These are phyloP conservation scores for Crepidotus sp. DNA, from an alignment of 1,284 basidiomycete species.

Conservation along the genomic window DNA sequence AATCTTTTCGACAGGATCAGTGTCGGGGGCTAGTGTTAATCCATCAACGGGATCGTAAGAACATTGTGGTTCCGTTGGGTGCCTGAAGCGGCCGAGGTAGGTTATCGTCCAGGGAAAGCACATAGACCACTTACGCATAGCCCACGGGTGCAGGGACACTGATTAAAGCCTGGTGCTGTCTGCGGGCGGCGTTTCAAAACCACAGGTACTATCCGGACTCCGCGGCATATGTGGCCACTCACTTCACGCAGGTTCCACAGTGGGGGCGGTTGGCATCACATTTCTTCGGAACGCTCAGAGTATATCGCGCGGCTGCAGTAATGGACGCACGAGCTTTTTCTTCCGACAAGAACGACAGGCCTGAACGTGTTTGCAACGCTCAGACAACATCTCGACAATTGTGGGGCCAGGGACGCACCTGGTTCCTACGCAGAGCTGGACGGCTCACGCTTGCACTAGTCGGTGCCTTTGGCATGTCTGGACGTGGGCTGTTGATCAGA, in stretches of 20 bases:
- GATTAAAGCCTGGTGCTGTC: slow-evolving; percentile 71
- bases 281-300: slow-evolving; percentile 42
- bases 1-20: slow-evolving; percentile 68
- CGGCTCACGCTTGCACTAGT: slow-evolving; percentile 30
- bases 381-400: neutral
- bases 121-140: slow-evolving; percentile 50
- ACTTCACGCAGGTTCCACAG: slow-evolving; percentile 77
- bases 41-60: slow-evolving; percentile 79
- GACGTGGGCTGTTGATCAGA: neutral
- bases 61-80: slow-evolving; percentile 73
- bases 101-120: neutral
- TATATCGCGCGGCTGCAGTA: neutral
- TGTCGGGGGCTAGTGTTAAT: slow-evolving; percentile 60
- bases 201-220: slow-evolving; percentile 4
- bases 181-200: slow-evolving; percentile 19
- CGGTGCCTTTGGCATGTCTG: slow-evolving; percentile 56
- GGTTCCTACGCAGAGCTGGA: slow-evolving; percentile 68
- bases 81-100: slow-evolving; percentile 33
- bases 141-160: slow-evolving; percentile 72
- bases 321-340: slow-evolving; percentile 58
- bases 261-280: slow-evolving; percentile 76
- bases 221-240: slow-evolving; percentile 21
- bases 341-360: slow-evolving; percentile 74
- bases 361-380: slow-evolving; percentile 27
- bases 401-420: slow-evolving; percentile 35